These are phyloP conservation scores for Penicillium sp. DNA, from an alignment of 2,329 filamentous ascomycete species.

Conservation along the genomic window DNA sequence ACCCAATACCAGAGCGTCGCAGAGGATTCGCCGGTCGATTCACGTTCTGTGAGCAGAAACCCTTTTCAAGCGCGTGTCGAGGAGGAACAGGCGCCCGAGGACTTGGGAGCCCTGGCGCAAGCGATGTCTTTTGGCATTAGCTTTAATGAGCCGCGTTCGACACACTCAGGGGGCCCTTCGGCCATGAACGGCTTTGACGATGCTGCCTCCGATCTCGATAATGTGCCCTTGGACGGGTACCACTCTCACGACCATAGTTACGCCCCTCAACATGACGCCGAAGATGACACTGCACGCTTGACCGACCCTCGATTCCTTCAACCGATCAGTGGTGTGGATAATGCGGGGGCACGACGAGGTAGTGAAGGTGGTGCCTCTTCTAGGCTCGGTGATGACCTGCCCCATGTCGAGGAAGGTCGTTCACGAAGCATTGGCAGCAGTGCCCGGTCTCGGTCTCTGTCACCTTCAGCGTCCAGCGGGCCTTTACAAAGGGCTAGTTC, in stretches of 20 bases:
- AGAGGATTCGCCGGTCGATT: conserved; percentile 48
- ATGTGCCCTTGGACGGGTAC: conserved; percentile 29
- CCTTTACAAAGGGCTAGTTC: conserved; percentile 69
- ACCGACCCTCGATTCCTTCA: conserved; percentile 57
- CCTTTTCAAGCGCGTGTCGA: conserved; percentile 20
- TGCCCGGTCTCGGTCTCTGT: conserved; percentile 54
- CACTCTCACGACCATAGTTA: conserved; percentile 51
- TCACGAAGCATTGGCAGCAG: conserved; percentile 54
- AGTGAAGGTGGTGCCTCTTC: conserved; percentile 55
- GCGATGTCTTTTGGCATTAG: conserved; percentile 45
- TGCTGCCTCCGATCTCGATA: conserved; percentile 28
- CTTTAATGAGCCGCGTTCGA: conserved; percentile 32
- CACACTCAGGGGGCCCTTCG: conserved; percentile 9
- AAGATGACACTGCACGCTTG: conserved; percentile 57
- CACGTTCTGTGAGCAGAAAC: conserved; percentile 21
- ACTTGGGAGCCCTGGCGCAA: conserved; percentile 41
- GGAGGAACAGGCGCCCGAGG: conserved; percentile 33
- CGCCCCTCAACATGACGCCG: conserved; percentile 51
- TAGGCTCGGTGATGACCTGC: conserved; percentile 60
- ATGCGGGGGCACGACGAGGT: conserved; percentile 43
- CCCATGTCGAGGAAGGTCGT: conserved; percentile 58
- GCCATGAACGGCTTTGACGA: conserved; percentile 26
- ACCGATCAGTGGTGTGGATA: conserved; percentile 53
- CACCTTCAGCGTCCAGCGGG: conserved; percentile 59
- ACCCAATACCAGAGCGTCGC: conserved; percentile 54